Evolutionary conservation across 2,329 filamentous ascomycete species (phyloP).

Genomic region (Teratosphaeria pseudoeucalypti): DNA sequence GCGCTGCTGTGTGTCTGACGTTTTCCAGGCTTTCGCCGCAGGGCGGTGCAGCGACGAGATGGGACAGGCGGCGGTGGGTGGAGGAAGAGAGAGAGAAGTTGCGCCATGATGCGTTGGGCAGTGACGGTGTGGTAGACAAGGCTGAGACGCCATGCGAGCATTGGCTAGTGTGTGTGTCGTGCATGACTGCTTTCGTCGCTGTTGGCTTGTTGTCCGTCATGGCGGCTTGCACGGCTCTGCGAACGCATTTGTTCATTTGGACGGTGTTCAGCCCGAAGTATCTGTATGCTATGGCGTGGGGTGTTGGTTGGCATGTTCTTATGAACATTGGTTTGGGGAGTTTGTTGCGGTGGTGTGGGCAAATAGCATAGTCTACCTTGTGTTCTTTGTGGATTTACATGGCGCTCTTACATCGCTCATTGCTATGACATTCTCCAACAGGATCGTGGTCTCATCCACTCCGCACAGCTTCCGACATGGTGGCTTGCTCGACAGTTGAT

Average conservation of each 20-base stretch:
- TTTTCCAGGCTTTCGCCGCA: constrained; percentile 26
- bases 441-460: background rate
- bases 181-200: constrained; percentile 62
- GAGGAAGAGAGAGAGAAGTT: constrained; percentile 19
- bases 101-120: constrained; percentile 10
- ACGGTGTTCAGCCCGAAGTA: constrained; percentile 98
- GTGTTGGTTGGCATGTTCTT: constrained; percentile 65
- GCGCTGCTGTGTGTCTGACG: constrained; percentile 44
- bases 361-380: constrained; percentile 3
- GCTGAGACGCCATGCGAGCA: background rate
- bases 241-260: constrained; percentile 95
- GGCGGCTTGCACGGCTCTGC: constrained; percentile 71
- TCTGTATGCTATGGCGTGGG: constrained; percentile 85
- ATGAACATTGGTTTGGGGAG: constrained; percentile 57
- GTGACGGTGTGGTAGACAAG: background rate
- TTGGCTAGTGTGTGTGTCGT: constrained; percentile 41
- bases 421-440: background rate
- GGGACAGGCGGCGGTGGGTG: constrained; percentile 21
- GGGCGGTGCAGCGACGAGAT: background rate
- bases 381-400: background rate
- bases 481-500: background rate
- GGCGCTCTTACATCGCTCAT: background rate
- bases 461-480: background rate
- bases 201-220: constrained; percentile 63
- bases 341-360: constrained; percentile 33